phyloP scores from a whole-genome alignment of 1,284 basidiomycete genomes.

The Vanrija sp. region DNA sequence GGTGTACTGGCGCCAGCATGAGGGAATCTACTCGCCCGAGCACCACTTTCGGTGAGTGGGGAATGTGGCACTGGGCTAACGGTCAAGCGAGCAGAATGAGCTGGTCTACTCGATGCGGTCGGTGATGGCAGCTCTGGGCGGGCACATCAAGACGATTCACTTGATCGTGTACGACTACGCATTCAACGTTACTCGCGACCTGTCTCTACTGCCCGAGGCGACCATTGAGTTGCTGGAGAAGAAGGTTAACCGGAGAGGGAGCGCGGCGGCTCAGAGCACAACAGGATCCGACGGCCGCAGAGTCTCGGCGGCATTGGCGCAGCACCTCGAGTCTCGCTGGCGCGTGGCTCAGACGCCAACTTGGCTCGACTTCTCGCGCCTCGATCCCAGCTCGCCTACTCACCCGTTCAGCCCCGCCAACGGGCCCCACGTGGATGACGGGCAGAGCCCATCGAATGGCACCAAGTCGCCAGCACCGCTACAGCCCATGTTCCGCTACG shows the following conservation, averaged over 20 bases:
- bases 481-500: conserved; percentile 25
- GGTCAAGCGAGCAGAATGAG: conserved; percentile 40
- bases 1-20: conserved; percentile 18
- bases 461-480: conserved; percentile 14
- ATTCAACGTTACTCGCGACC: conserved; percentile 27
- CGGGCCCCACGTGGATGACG: too few relatives aligned
- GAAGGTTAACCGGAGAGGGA: background rate
- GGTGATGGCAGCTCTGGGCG: conserved; percentile 35
- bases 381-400: conserved; percentile 26
- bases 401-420: too few relatives aligned
- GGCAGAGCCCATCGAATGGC: background rate
- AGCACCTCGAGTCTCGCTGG: conserved; percentile 4
- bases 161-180: conserved; percentile 38
- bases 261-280: background rate
- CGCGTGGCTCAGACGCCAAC: conserved; percentile 13
- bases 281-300: too few relatives aligned
- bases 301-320: background rate
- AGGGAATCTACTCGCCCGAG: conserved; percentile 33
- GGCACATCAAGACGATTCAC: conserved; percentile 35
- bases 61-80: background rate
- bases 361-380: conserved; percentile 9
- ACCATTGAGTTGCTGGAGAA: background rate
- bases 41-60: conserved; percentile 40
- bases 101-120: conserved; percentile 45
- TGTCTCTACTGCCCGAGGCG: conserved; percentile 25